Evolutionary conservation across 2,329 filamentous ascomycete species (phyloP).

Genomic region (Venturia aucupariae): DNA sequence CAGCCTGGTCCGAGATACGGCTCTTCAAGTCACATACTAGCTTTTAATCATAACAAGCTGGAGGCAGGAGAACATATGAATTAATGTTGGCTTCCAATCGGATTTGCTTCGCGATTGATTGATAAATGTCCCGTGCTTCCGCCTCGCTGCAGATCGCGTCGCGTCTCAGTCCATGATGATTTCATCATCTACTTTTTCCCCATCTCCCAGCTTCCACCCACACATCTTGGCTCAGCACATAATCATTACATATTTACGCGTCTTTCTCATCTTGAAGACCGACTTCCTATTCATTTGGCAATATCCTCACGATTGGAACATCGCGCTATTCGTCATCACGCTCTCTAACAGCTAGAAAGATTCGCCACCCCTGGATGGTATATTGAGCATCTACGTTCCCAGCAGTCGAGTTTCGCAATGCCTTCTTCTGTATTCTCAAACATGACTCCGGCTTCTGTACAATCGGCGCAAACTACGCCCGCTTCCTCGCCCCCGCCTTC

Average conservation of each 20-base stretch:
- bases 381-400: not conserved
- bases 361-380: not conserved
- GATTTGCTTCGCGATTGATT: not conserved
- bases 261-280: not conserved
- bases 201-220: not conserved
- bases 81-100: not conserved
- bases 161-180: not conserved
- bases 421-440: slow-evolving; percentile 8
- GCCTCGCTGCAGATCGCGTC: not conserved
- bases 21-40: too few species aligned
- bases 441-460: not conserved
- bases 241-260: not conserved
- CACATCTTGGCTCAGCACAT: not conserved
- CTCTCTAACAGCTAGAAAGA: not conserved
- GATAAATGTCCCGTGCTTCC: not conserved
- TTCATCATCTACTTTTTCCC: not conserved
- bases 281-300: not conserved
- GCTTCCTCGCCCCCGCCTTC: slow-evolving; percentile 14
- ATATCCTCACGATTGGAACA: not conserved
- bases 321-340: slow-evolving; percentile 1
- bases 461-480: slow-evolving; percentile 7
- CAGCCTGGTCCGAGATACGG: too few species aligned
- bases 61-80: not conserved
- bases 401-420: not conserved
- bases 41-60: too few species aligned